Evolutionary conservation across 352 stramenopile genomes (phyloP).

Genomic region (Phytophthora hibernalis): DNA sequence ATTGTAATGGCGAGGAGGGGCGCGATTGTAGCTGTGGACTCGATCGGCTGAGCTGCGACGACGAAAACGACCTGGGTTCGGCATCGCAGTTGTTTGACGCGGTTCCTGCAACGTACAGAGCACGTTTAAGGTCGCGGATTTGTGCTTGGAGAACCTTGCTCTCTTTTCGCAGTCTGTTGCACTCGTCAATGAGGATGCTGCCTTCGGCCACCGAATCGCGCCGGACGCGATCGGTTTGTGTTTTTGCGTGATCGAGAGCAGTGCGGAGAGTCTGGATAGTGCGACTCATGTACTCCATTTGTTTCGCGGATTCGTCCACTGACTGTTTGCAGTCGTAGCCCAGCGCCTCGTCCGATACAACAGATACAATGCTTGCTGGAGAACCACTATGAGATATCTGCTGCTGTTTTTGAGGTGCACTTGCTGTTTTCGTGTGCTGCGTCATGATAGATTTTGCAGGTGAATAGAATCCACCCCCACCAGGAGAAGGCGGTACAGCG

Average conservation of each 20-base stretch:
- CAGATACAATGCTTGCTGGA: not conserved
- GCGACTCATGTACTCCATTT: slow-evolving; percentile 86
- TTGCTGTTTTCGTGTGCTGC: slow-evolving; percentile 6
- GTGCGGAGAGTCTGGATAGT: slow-evolving; percentile 70
- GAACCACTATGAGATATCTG: slow-evolving; percentile 1
- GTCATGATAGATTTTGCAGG: slow-evolving; percentile 22
- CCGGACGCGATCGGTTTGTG: slow-evolving; percentile 67
- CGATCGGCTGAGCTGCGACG: slow-evolving; percentile 38
- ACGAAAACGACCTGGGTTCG: slow-evolving; percentile 9
- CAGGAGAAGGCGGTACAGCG: slow-evolving; percentile 16
- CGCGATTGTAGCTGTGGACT: slow-evolving; percentile 41
- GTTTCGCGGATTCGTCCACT: slow-evolving; percentile 77
- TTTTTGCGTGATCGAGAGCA: slow-evolving; percentile 74
- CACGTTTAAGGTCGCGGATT: slow-evolving; percentile 68
- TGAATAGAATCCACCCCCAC: slow-evolving; percentile 32
- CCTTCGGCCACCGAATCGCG: slow-evolving; percentile 81
- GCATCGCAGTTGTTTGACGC: slow-evolving; percentile 2
- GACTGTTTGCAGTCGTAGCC: slow-evolving; percentile 82
- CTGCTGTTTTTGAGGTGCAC: slow-evolving; percentile 16
- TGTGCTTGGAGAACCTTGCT: slow-evolving; percentile 73
- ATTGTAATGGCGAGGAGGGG: slow-evolving; percentile 23
- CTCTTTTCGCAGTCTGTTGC: slow-evolving; percentile 79
- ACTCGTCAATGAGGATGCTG: slow-evolving; percentile 82
- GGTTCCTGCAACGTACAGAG: slow-evolving; percentile 12
- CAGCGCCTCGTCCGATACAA: slow-evolving; percentile 52